A percentile compares a stretch with the other conserved stretches of the same genome.
phyloP scores from a whole-genome alignment of 2,329 filamentous ascomycete genomes.

The Colletotrichum endophyticum region DNA sequence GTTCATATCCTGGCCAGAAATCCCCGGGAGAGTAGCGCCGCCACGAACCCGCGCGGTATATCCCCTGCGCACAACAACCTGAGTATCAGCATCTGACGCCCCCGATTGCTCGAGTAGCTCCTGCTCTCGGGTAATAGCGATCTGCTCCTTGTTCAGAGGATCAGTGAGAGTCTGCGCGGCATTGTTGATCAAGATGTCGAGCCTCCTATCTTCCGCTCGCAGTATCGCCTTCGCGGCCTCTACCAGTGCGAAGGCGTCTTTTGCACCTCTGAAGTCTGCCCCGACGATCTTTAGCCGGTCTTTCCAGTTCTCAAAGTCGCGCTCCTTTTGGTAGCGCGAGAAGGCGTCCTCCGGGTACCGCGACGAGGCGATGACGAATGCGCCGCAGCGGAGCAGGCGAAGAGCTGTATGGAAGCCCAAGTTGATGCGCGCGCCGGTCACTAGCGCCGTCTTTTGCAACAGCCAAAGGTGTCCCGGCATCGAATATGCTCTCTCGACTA shows the following conservation, averaged over 20 bases:
- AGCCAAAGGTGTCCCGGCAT: too few relatives aligned
- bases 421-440: slow-evolving; percentile 25
- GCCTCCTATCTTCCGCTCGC: not conserved
- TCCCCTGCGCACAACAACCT: not conserved
- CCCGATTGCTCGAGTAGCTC: not conserved
- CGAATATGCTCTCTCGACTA: slow-evolving; percentile 28
- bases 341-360: not conserved
- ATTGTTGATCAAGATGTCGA: slow-evolving; percentile 42
- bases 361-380: slow-evolving; percentile 31
- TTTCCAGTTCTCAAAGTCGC: not conserved
- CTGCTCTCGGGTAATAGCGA: slow-evolving; percentile 23
- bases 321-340: not conserved
- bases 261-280: not conserved
- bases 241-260: not conserved
- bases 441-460: too few relatives aligned
- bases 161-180: slow-evolving; percentile 43
- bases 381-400: slow-evolving; percentile 37
- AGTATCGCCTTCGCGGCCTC: slow-evolving; percentile 14
- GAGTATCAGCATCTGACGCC: not conserved
- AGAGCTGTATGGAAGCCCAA: slow-evolving; percentile 36
- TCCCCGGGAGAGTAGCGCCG: not conserved
- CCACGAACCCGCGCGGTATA: not conserved
- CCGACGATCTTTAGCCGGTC: not conserved
- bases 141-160: slow-evolving; percentile 31
- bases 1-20: not conserved